Conservation (phyloP, 2,329 filamentous ascomycete genomes). For the Tolypocladium tropicale region DNA sequence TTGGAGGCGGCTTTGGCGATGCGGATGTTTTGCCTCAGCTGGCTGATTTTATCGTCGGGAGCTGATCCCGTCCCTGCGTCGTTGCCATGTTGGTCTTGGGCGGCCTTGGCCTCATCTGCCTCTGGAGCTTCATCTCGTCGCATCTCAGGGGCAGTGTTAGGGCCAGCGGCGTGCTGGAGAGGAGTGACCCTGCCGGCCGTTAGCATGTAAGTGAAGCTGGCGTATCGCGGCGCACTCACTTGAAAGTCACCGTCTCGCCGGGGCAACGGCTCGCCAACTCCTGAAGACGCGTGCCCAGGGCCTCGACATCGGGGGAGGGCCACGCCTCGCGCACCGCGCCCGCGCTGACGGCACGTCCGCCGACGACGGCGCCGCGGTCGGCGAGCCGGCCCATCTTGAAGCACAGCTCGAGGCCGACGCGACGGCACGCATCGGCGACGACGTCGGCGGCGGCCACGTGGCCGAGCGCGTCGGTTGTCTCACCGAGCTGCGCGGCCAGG, state of each 20-base stretch:
- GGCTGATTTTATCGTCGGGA: background rate
- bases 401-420: constrained; percentile 14
- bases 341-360: background rate
- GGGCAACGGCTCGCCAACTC: constrained; percentile 3
- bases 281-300: constrained; percentile 9
- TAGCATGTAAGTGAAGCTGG: background rate
- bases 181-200: background rate
- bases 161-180: background rate
- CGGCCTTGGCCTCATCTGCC: background rate
- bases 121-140: background rate
- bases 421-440: constrained; percentile 9
- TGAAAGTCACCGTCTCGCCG: background rate
- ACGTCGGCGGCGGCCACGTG: background rate
- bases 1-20: background rate
- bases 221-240: background rate
- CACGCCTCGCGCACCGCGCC: constrained; percentile 8
- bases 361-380: background rate
- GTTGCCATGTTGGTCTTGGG: background rate
- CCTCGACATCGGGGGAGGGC: constrained; percentile 8
- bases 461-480: background rate
- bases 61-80: background rate
- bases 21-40: background rate
- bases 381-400: constrained; percentile 10
- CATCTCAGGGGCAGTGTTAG: background rate
- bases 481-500: background rate